These are phyloP conservation scores for Paraphaeosphaeria sporulosa DNA, from an alignment of 2,329 filamentous ascomycete species.

Conservation along the genomic window DNA sequence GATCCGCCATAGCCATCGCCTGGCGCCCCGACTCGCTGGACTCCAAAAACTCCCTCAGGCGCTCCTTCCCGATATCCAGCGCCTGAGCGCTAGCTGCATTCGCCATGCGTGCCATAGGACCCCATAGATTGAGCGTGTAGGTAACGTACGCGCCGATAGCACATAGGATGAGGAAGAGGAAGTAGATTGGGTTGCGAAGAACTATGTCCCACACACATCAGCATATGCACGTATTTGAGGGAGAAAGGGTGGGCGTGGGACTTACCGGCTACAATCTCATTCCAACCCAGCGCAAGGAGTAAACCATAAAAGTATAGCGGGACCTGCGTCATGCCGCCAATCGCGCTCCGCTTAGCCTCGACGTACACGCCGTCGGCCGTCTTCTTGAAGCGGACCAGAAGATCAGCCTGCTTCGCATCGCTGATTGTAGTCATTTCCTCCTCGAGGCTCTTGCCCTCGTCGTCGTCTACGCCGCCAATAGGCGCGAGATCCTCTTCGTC, in stretches of 20 bases:
- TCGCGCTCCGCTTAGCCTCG: conserved; percentile 95
- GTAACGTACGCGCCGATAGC: conserved; percentile 84
- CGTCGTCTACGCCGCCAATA: conserved; percentile 93
- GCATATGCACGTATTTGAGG: conserved; percentile 12
- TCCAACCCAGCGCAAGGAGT: conserved; percentile 94
- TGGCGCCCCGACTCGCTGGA: conserved; percentile 84
- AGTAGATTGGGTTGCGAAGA: conserved; percentile 90
- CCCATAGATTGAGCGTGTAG: conserved; percentile 93
- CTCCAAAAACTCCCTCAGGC: conserved; percentile 87
- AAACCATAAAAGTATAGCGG: conserved; percentile 94
- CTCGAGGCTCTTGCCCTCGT: conserved; percentile 91
- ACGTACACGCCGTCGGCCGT: conserved; percentile 97
- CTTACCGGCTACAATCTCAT: conserved; percentile 93
- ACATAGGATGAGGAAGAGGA: conserved; percentile 82
- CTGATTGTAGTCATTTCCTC: conserved; percentile 96
- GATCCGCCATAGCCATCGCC: conserved; percentile 73
- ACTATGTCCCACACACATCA: conserved; percentile 65
- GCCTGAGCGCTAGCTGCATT: conserved; percentile 89
- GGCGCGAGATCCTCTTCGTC: conserved; percentile 90
- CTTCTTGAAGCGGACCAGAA: conserved; percentile 97
- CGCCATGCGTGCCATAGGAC: conserved; percentile 93
- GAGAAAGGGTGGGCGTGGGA: conserved; percentile 11
- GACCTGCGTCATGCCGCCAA: conserved; percentile 92
- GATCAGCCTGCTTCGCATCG: conserved; percentile 87
- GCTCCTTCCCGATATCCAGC: conserved; percentile 89